Evolutionary conservation across 257 asterid species (phyloP).

Genomic region (Gentiana dahurica): DNA sequence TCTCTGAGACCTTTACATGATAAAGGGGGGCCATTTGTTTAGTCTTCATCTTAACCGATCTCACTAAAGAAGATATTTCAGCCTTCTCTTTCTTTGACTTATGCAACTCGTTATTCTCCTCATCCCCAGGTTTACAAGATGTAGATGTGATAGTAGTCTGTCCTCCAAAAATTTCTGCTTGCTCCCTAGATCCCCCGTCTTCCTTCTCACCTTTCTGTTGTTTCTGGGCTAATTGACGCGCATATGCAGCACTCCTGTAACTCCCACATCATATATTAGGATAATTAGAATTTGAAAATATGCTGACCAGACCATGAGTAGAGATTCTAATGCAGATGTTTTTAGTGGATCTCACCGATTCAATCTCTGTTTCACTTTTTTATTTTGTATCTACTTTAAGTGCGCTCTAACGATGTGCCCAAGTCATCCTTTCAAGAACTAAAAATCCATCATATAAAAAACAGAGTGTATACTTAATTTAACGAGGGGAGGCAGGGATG

Average conservation of each 20-base stretch:
- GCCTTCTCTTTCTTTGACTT: constrained; percentile 25
- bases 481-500: no score
- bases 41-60: constrained; percentile 49
- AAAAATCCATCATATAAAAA: no score
- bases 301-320: no score
- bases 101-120: constrained; percentile 11
- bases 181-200: constrained; percentile 8
- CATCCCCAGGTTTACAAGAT: constrained; percentile 9
- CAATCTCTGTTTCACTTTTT: no score
- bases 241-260: constrained; percentile 50
- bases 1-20: constrained; percentile 15
- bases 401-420: no score
- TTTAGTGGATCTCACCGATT: no score
- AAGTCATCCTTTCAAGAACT: no score
- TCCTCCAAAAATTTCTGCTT: constrained; percentile 1
- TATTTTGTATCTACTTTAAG: no score
- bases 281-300: no score
- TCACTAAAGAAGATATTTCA: constrained; percentile 40
- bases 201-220: constrained; percentile 14
- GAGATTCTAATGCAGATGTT: no score
- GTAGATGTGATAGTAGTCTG: background rate
- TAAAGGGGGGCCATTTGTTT: constrained; percentile 16
- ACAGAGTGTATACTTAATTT: no score
- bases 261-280: no score
- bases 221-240: constrained; percentile 28